These are phyloP conservation scores for Oryza glumipatula DNA, from an alignment of 176 grass and related monocot genomes.

Conservation along the genomic window DNA sequence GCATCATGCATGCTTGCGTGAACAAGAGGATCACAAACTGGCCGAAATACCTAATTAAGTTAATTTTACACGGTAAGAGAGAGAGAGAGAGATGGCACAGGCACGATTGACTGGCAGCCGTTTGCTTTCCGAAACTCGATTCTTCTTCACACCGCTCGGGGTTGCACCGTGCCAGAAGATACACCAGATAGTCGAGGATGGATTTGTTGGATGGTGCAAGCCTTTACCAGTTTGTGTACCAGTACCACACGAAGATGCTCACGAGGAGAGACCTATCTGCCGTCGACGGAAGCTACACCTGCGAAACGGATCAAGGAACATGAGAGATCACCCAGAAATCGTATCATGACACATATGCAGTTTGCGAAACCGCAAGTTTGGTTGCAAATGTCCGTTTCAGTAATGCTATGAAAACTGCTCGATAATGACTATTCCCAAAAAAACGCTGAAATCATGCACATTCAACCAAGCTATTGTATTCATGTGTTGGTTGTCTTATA, in stretches of 20 bases:
- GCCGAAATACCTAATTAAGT: too few relatives aligned
- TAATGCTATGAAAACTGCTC: neutral
- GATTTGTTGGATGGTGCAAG: neutral
- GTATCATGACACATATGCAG: neutral
- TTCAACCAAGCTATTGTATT: neutral
- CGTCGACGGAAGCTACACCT: slow-evolving; percentile 33
- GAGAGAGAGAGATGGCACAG: neutral
- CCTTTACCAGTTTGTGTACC: neutral
- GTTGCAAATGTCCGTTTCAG: neutral
- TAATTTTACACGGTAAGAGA: too few relatives aligned
- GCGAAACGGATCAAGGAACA: slow-evolving; percentile 1
- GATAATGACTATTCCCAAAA: too few relatives aligned
- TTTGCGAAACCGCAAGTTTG: neutral
- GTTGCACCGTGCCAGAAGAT: neutral
- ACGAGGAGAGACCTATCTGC: neutral
- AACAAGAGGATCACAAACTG: too few relatives aligned
- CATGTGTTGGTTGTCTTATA: neutral
- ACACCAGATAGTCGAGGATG: neutral
- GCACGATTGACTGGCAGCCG: neutral
- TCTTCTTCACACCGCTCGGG: slow-evolving; percentile 4
- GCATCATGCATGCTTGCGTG: too few relatives aligned
- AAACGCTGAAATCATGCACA: neutral
- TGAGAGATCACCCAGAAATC: neutral
- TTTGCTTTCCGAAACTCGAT: neutral
- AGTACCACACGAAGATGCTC: neutral